phyloP scores from a whole-genome alignment of 2,329 filamentous ascomycete species.

The Erysiphe pulchra region DNA sequence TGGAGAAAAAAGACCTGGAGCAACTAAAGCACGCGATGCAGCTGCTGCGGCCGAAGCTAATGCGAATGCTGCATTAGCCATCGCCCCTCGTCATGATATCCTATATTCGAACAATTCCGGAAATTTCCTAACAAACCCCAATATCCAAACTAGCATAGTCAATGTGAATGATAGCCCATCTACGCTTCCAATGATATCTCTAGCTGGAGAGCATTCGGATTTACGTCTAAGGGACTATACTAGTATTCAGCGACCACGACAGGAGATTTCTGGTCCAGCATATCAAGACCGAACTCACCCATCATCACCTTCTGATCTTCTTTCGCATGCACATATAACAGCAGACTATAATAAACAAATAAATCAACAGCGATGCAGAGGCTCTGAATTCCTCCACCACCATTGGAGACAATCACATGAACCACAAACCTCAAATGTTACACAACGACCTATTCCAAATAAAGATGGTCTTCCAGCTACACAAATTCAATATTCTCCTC shows the following conservation, averaged over 20 bases:
- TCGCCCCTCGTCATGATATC: slow-evolving; percentile 57
- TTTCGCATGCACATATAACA: slow-evolving; percentile 66
- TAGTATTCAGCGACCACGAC: slow-evolving; percentile 59
- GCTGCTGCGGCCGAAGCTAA: slow-evolving; percentile 41
- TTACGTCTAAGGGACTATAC: slow-evolving; percentile 59
- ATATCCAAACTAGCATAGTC: slow-evolving; percentile 48
- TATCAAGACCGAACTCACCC: slow-evolving; percentile 73
- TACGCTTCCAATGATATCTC: slow-evolving; percentile 64
- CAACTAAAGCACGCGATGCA: slow-evolving; percentile 65
- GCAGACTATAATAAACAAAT: slow-evolving; percentile 77
- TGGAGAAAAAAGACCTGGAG: slow-evolving; percentile 85
- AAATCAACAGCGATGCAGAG: slow-evolving; percentile 53
- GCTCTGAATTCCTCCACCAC: slow-evolving; percentile 53
- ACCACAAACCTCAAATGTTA: slow-evolving; percentile 27
- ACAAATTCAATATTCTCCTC: slow-evolving; percentile 30
- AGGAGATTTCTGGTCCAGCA: slow-evolving; percentile 65
- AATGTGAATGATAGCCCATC: slow-evolving; percentile 37
- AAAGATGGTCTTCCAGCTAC: slow-evolving; percentile 21
- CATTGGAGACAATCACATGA: slow-evolving; percentile 71
- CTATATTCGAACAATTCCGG: slow-evolving; percentile 56
- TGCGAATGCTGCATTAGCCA: slow-evolving; percentile 27
- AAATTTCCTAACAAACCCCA: slow-evolving; percentile 36
- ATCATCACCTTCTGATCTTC: slow-evolving; percentile 49
- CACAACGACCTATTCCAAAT: slow-evolving; percentile 15
- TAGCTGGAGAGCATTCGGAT: slow-evolving; percentile 53